These are phyloP conservation scores for Raffaelea albimanens DNA, from an alignment of 2,329 filamentous ascomycete species.

Conservation along the genomic window DNA sequence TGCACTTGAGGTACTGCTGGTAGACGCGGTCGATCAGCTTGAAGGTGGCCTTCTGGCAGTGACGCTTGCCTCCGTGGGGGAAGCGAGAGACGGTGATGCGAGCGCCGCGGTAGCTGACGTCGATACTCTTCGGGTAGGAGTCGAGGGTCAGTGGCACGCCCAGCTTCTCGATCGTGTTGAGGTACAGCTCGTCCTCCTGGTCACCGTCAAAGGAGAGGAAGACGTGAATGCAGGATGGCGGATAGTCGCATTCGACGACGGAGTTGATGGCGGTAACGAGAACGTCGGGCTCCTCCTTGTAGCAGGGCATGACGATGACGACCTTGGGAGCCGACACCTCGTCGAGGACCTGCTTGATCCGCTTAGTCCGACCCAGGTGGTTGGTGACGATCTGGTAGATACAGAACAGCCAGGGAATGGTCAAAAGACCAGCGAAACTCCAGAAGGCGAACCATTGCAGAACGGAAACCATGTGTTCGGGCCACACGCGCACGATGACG, in stretches of 20 bases:
- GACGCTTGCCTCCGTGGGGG: conserved; percentile 83
- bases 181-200: conserved; percentile 77
- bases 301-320: conserved; percentile 94
- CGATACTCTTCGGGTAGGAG: conserved; percentile 80
- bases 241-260: conserved; percentile 88
- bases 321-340: conserved; percentile 84
- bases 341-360: conserved; percentile 76
- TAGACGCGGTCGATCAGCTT: conserved; percentile 91
- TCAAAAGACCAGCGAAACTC: conserved; percentile 77
- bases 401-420: conserved; percentile 86
- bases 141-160: conserved; percentile 71
- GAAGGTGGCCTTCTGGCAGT: conserved; percentile 90
- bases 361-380: conserved; percentile 69
- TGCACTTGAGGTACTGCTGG: conserved; percentile 70
- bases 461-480: conserved; percentile 53
- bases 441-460: conserved; percentile 96
- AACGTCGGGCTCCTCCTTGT: conserved; percentile 79
- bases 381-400: conserved; percentile 86
- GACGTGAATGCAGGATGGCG: conserved; percentile 82
- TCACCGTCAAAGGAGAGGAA: conserved; percentile 94
- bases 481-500: conserved; percentile 64
- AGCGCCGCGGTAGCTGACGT: conserved; percentile 72
- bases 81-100: conserved; percentile 89
- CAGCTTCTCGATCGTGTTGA: conserved; percentile 75
- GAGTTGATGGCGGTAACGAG: conserved; percentile 83